These are phyloP conservation scores for Candolleomyces aberdarensis DNA, from an alignment of 768 basidiomycete species.

Conservation along the genomic window DNA sequence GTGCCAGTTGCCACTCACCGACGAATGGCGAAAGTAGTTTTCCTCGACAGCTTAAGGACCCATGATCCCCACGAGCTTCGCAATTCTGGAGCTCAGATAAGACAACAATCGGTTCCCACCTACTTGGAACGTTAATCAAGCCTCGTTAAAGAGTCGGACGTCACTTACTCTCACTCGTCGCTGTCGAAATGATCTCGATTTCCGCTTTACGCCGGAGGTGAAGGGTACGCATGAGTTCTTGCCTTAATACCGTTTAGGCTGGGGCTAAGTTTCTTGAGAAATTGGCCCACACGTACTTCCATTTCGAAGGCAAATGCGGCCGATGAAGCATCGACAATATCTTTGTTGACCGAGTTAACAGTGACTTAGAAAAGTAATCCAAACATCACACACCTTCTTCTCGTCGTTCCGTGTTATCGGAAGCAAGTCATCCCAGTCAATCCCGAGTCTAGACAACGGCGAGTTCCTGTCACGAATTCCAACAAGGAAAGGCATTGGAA, in stretches of 20 bases:
- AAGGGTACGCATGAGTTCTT: slow-evolving; percentile 78
- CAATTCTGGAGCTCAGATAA: too few relatives aligned
- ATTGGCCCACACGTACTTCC: slow-evolving; percentile 50
- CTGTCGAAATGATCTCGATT: slow-evolving; percentile 64
- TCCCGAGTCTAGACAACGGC: slow-evolving; percentile 45
- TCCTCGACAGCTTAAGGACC: too few relatives aligned
- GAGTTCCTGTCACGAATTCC: background rate
- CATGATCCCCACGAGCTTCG: too few relatives aligned
- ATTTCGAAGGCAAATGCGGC: slow-evolving; percentile 49
- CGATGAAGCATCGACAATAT: slow-evolving; percentile 49
- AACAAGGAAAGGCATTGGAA: background rate
- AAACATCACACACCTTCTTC: slow-evolving; percentile 53
- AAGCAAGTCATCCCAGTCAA: slow-evolving; percentile 59
- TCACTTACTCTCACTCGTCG: background rate
- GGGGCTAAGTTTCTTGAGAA: background rate
- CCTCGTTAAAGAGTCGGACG: too few relatives aligned
- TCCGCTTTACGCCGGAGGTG: slow-evolving; percentile 88
- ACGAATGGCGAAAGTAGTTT: too few relatives aligned
- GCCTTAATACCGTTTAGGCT: slow-evolving; percentile 39
- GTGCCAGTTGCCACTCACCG: too few relatives aligned
- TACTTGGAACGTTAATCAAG: too few relatives aligned
- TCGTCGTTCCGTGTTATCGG: slow-evolving; percentile 71
- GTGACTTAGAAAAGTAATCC: too few relatives aligned
- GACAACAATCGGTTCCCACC: too few relatives aligned
- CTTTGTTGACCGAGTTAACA: too few relatives aligned